Evolutionary conservation across 306 rosid species (phyloP).

Genomic region (Oemleria cerasiformis): DNA sequence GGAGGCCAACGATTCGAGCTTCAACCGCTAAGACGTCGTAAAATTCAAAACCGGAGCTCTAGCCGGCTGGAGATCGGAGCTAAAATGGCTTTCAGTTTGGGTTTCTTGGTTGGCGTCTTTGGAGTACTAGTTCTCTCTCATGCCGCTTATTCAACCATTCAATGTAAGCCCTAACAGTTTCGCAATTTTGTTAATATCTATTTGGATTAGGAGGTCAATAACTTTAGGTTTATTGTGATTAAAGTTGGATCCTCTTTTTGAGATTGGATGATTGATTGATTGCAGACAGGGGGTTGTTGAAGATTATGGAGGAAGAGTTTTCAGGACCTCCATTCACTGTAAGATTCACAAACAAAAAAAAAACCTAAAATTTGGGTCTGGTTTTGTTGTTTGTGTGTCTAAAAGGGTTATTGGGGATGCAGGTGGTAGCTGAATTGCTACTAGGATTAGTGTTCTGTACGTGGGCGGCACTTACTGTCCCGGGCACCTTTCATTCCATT

Average conservation of each 20-base stretch:
- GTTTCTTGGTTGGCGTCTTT: slow-evolving; percentile 52
- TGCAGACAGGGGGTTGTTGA: slow-evolving; percentile 78
- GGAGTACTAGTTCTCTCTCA: slow-evolving; percentile 59
- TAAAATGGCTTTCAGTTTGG: slow-evolving; percentile 22
- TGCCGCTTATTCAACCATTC: slow-evolving; percentile 75
- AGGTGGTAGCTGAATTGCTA: slow-evolving; percentile 66
- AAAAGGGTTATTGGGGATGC: slow-evolving; percentile 22
- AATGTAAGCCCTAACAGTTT: slow-evolving; percentile 38
- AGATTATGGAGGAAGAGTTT: slow-evolving; percentile 88
- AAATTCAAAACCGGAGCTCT: slow-evolving; percentile 10
- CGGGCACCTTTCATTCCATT: slow-evolving; percentile 72
- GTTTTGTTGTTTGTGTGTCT: not conserved
- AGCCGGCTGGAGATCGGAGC: slow-evolving; percentile 27
- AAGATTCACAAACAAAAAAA: slow-evolving; percentile 2
- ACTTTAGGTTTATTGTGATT: not conserved
- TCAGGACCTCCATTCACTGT: slow-evolving; percentile 75
- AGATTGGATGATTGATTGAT: slow-evolving; percentile 27
- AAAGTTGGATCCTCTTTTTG: not conserved
- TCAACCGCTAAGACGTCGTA: slow-evolving; percentile 11
- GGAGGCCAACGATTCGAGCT: not conserved
- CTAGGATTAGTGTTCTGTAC: slow-evolving; percentile 56
- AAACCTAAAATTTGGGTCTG: not conserved
- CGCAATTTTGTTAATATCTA: no score
- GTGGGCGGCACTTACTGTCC: slow-evolving; percentile 74
- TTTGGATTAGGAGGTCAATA: not conserved